Evolutionary conservation across 1,284 basidiomycete genomes (phyloP).

Genomic region (Boletus calvinii): DNA sequence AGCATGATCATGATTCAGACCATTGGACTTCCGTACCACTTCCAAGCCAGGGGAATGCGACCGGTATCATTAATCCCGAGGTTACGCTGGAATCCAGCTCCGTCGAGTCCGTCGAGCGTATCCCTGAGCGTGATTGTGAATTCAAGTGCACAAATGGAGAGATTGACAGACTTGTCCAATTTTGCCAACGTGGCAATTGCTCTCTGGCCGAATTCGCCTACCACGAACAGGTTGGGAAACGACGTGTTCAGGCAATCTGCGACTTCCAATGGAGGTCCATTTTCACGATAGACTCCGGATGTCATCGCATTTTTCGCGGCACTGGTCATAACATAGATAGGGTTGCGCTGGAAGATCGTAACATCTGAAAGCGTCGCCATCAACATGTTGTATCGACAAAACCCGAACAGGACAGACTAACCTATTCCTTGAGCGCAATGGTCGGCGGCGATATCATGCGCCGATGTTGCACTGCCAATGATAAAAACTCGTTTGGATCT

Average conservation of each 20-base stretch:
- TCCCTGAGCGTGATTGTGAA: neutral
- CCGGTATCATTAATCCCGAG: conserved; percentile 40
- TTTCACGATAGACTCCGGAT: conserved; percentile 4
- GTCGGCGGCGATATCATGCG: conserved; percentile 8
- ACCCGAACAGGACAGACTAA: neutral
- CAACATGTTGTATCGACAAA: neutral
- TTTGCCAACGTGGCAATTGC: neutral
- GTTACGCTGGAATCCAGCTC: conserved; percentile 40
- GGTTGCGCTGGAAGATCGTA: conserved; percentile 6
- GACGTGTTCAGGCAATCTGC: conserved; percentile 8
- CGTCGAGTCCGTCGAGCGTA: conserved; percentile 7
- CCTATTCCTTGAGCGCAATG: conserved; percentile 1
- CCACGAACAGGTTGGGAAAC: neutral
- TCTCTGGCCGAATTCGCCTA: conserved; percentile 8
- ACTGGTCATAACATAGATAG: conserved; percentile 6
- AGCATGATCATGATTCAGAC: neutral
- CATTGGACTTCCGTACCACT: conserved; percentile 9
- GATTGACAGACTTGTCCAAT: conserved; percentile 1
- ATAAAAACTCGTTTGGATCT: conserved; percentile 9
- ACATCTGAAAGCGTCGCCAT: neutral
- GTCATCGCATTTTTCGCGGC: conserved; percentile 6
- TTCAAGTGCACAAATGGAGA: neutral
- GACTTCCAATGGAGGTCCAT: conserved; percentile 4
- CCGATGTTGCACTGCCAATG: conserved; percentile 7
- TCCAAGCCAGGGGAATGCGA: conserved; percentile 36